Base-by-base conservation (phyloP, 1,284 basidiomycete genomes). In the Tremellales sp. region DNA sequence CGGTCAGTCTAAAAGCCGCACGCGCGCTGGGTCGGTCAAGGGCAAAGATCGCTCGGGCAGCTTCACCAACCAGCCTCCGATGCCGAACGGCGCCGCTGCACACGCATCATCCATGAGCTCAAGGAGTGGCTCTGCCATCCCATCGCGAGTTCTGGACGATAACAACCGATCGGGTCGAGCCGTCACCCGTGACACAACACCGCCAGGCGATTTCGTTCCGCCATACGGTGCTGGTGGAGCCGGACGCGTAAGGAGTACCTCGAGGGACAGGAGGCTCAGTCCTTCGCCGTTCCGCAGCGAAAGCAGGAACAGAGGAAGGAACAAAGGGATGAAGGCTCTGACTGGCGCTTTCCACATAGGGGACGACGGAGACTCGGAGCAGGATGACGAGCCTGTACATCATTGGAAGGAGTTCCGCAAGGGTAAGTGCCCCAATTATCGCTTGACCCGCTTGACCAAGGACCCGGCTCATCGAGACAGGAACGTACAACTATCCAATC, bases 401-500 rank as follows among this genome's bases (percentile, higher is more conserved):
- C 82, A 84, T 11, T 97, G 90, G 87, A 87, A 86, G 62, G 86
- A 96, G 71, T 94, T 97, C 73, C 83, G 85, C 58, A 85, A 87
- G 76, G 91, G 91, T 87, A 50, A 40, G 78, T 71, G 23, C 2
- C n/a, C 3, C 13, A 19, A 19, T 23, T 2, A 33, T 8, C 22
- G n/a, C 13, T 10, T 29, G 42, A 10, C 10, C 23, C 39, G 25
- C 22, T 45, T 43, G 40, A 33, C 26, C 10, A 21, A 23, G 17
- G 7, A 29, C 4, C 6, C 6, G 21, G 10, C 29, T 36, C 15
- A 13, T 35, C 10, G 5, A 17, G 4, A 26, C 61, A 87, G 89
- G 90, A n/a, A 86, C 84, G 4, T 97, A 97, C 71, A 91, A 86
- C 37, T 98, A 92, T 70, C 92, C 93, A 1, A 88, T 98, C 62